Evolutionary conservation across 2,329 filamentous ascomycete genomes (phyloP), one percentile per base, ranked within the genome.

Genomic region (Arthrinium phaeospermum): DNA sequence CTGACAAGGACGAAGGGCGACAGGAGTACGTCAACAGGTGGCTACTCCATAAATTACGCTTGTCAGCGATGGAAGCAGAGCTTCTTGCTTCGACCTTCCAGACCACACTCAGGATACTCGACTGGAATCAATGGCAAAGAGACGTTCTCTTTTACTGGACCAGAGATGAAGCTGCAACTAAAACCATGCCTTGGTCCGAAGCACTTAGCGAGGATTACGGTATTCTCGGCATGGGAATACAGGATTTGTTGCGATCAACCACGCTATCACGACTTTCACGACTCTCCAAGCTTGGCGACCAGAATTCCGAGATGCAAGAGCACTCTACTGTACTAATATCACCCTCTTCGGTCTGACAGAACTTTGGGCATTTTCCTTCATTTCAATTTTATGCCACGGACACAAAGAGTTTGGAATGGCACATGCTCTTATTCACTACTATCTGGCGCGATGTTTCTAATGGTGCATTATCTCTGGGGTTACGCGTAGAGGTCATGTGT

Each of bases 1-100:
- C 83, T 3, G 75, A 79, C 3, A 76, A 81, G 14, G 75, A 77
- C 2, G 82, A 81, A 3, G 81, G 83, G 74, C 86, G 84, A 74
- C 79, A 78, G 1, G 84, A 87, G 69, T 87, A 83, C 71, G 83
- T 90, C 75, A 86, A 85, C 74, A 82, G 86, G 53, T 90, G 88
- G 88, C 79, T 90, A 3, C 81, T 89, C 16, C 85, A 89, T 68
- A 84, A 85, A 57, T 81, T 90, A 53, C 83, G 86, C 47, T 79
- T 81, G 19, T 87, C 85, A 3, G 81, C 85, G 0, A 76, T 88
- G 71, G 84, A 87, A 73, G 85, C 81, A 1, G 79, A 84, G 71
- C 76, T 85, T 2, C 80, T 89, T 10, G 83, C 85, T 73, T 76
- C 80, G 13, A 79, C 81, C 7, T 85, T 83, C 69, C 76, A 79